Conservation (phyloP, 805 yeast species). For the Starmerella floricola region DNA sequence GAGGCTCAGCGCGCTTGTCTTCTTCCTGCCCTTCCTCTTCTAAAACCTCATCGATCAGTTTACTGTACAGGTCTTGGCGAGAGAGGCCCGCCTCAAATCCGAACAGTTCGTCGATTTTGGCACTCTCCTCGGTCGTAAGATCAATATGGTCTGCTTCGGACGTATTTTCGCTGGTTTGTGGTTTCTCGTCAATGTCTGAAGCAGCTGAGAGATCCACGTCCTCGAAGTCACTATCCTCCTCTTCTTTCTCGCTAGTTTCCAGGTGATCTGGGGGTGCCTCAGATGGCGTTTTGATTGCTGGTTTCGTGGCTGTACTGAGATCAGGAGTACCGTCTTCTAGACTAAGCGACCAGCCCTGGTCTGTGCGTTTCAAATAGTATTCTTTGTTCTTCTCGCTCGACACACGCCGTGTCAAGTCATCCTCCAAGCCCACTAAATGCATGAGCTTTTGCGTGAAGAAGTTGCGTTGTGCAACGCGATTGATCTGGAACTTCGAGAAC, state of each 20-base stretch:
- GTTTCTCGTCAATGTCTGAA: not conserved
- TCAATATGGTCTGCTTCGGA: slow-evolving; percentile 1
- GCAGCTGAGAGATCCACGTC: slow-evolving; percentile 39
- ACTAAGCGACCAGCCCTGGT: slow-evolving; percentile 74
- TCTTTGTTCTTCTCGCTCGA: slow-evolving; percentile 73
- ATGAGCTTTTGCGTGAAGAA: slow-evolving; percentile 77
- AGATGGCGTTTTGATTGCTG: not conserved
- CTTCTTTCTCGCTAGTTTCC: slow-evolving; percentile 29
- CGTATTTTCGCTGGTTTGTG: not conserved
- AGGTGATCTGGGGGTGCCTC: too few species aligned
- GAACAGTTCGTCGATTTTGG: slow-evolving; percentile 15
- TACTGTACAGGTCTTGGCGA: slow-evolving; percentile 21
- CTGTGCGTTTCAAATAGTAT: slow-evolving; percentile 62
- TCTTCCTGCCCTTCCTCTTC: slow-evolving; percentile 13
- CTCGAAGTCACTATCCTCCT: slow-evolving; percentile 52
- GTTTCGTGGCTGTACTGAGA: not conserved
- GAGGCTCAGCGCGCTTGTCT: not conserved
- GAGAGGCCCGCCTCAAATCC: slow-evolving; percentile 24
- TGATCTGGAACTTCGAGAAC: slow-evolving; percentile 83
- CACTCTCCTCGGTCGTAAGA: slow-evolving; percentile 7
- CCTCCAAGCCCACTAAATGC: slow-evolving; percentile 70
- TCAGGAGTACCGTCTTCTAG: slow-evolving; percentile 32
- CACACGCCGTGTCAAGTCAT: slow-evolving; percentile 40
- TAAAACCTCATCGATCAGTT: slow-evolving; percentile 8
- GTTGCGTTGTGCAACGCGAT: slow-evolving; percentile 84